These are phyloP conservation scores for Dispira parvispora DNA, from an alignment of 192 early-diverging fungal genomes.

Conservation along the genomic window DNA sequence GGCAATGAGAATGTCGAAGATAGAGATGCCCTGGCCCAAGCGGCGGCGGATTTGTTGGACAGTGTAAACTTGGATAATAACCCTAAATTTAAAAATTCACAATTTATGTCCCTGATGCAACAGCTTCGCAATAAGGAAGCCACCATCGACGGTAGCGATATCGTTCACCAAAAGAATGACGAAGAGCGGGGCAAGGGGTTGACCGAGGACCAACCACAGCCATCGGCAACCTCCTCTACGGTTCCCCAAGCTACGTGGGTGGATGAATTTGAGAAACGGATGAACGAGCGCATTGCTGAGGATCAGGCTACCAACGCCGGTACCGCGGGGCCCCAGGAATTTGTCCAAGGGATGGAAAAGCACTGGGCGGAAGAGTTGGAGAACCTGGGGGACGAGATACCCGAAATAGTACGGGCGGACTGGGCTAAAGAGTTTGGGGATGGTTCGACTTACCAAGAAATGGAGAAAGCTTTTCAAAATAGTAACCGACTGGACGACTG, in stretches of 20 bases:
- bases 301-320: constrained; percentile 24
- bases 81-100: constrained; percentile 84
- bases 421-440: constrained; percentile 30
- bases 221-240: constrained; percentile 16
- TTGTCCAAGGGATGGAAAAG: constrained; percentile 34
- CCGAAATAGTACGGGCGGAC: constrained; percentile 21
- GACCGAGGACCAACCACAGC: constrained; percentile 19
- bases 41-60: constrained; percentile 66
- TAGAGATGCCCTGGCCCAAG: constrained; percentile 50
- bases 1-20: constrained; percentile 20
- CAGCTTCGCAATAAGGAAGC: constrained; percentile 78
- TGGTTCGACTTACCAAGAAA: constrained; percentile 25
- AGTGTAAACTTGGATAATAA: constrained; percentile 58
- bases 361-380: constrained; percentile 45
- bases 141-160: constrained; percentile 72
- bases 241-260: constrained; percentile 34
- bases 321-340: constrained; percentile 34
- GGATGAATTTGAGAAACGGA: constrained; percentile 45
- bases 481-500: constrained; percentile 35
- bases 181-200: constrained; percentile 23
- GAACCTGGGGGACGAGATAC: constrained; percentile 15
- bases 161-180: constrained; percentile 39
- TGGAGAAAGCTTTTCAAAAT: constrained; percentile 35
- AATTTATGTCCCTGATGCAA: constrained; percentile 88
- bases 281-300: constrained; percentile 28